Conservation (phyloP, 2,329 filamentous ascomycete genomes). For the Coniochaeta ligniaria region DNA sequence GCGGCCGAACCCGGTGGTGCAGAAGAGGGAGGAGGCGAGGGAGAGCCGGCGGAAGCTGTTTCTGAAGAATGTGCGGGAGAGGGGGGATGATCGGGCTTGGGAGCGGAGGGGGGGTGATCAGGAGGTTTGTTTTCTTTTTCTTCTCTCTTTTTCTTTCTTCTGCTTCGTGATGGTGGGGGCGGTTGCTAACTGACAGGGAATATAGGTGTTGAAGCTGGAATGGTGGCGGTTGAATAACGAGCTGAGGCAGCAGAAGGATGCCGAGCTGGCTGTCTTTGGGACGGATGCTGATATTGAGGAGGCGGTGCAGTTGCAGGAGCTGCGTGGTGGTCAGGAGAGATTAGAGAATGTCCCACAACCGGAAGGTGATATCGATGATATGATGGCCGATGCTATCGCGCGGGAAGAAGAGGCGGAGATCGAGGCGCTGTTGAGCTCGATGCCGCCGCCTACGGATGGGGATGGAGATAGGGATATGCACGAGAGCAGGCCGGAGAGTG, state of each 20-base stretch:
- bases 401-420: conserved; percentile 48
- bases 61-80: conserved; percentile 57
- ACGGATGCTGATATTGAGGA: conserved; percentile 44
- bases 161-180: neutral
- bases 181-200: neutral
- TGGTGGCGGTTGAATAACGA: conserved; percentile 31
- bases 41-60: conserved; percentile 62
- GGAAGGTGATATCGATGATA: conserved; percentile 31
- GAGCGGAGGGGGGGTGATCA: conserved; percentile 57
- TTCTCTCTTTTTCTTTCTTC: neutral
- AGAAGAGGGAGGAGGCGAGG: conserved; percentile 52
- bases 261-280: conserved; percentile 30
- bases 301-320: conserved; percentile 27
- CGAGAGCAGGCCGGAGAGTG: conserved; percentile 20
- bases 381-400: conserved; percentile 45
- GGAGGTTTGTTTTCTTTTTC: conserved; percentile 29
- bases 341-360: conserved; percentile 10
- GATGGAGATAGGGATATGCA: neutral
- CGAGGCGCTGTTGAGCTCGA: conserved; percentile 45
- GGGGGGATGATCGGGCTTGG: conserved; percentile 53
- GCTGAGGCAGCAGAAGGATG: conserved; percentile 28
- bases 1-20: conserved; percentile 57
- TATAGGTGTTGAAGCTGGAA: conserved; percentile 32
- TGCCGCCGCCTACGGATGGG: conserved; percentile 21
- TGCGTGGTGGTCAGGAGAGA: too few relatives aligned